Conservation (phyloP, 2,329 filamentous ascomycete species). For the Sporothrix dimorphospora region DNA sequence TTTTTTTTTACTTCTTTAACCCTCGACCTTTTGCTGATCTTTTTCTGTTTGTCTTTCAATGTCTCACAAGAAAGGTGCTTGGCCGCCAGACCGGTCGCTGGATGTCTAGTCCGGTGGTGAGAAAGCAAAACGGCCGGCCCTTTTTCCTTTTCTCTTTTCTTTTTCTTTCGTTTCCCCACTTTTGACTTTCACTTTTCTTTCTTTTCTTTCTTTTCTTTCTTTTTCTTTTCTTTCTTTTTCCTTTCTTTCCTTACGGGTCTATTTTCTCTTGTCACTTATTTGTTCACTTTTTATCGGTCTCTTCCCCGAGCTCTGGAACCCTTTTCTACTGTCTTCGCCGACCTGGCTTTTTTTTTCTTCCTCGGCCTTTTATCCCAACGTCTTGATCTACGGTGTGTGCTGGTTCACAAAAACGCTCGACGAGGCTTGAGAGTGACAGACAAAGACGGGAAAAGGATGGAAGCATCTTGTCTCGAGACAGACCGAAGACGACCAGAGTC, state of each 20-base stretch:
- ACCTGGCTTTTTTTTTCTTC: neutral
- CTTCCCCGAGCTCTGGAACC: neutral
- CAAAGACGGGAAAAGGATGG: neutral
- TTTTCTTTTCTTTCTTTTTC: constrained; percentile 15
- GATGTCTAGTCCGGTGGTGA: neutral
- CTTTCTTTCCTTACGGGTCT: neutral
- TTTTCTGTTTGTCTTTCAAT: neutral
- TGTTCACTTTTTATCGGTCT: constrained; percentile 17
- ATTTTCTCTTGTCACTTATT: constrained; percentile 1
- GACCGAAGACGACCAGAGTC: neutral
- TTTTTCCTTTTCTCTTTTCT: neutral
- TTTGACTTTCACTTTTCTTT: constrained; percentile 26
- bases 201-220: neutral
- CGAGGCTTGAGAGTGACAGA: neutral
- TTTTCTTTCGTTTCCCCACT: neutral
- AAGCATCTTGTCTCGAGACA: too few relatives aligned
- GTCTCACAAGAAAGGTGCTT: neutral
- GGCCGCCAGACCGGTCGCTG: neutral
- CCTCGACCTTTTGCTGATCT: neutral
- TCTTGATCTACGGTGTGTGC: neutral
- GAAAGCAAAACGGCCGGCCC: neutral
- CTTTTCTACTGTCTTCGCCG: neutral
- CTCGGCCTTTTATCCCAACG: neutral
- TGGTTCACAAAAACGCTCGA: neutral
- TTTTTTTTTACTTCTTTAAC: neutral